Evolutionary conservation across 176 grass and related monocot species (phyloP), one percentile per base, ranked within the genome.

Genomic region (Phragmites australis): DNA sequence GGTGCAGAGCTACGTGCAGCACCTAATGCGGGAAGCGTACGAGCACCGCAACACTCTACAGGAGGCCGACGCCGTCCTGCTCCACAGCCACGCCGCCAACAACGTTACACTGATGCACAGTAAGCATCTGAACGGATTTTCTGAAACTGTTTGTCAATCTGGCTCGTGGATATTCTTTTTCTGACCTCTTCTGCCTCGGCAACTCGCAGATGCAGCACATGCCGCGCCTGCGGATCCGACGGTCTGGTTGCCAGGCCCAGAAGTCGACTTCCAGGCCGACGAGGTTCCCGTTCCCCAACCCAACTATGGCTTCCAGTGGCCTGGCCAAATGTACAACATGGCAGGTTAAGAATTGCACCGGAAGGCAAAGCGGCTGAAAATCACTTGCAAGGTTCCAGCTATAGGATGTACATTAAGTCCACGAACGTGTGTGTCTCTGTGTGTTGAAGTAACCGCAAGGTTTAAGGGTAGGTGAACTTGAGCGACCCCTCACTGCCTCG

Each of bases 41-140:
- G 59, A 85, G 66, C 72, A 83, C 1, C 45, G 88, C 30, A 46
- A 60, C 50, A 87, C 1, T 44, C 85, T 97, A 3, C 66, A 21
- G 39, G 93, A 93, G 76, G 81, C 55, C 11, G 83, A 91, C 0
- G 51, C 56, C 26, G 17, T 50, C 18, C 29, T 77, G 45, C 30
- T 19, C 74, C 40, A 65, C 13, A 79, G 78, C 58, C 67, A 68
- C 55, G 78, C 87, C 19, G 29, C 68, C 62, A 58, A 19, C 57
- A 43, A 40, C 81, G 14, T 93, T 2, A 55, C 90, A 1, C 64
- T 93, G 68, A 82, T 93, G 54, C 86, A 87, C 61, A 85, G 93
- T 97, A 66, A 72, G 78, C 49, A 59, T 58, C 48, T 1, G 34
- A 27, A 52, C n/a, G 10, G 23, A 50, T 15, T 41, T 61, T 56